Conservation (phyloP, 257 asterid species). For the Primulina huaijiensis region DNA sequence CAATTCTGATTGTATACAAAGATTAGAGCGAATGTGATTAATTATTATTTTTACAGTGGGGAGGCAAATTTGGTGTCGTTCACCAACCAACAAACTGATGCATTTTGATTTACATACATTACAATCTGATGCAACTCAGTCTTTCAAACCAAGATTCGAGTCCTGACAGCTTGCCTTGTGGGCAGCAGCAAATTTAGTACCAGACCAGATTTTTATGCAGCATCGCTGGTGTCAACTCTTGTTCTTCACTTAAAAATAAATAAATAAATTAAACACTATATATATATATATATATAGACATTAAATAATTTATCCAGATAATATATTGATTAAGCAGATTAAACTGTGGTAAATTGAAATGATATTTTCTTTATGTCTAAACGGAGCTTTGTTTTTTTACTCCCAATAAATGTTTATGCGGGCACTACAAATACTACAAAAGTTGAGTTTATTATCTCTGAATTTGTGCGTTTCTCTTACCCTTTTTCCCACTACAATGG, state of each 20-base stretch:
- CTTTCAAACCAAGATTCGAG: constrained; percentile 17
- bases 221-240: neutral
- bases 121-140: neutral
- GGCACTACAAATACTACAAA: constrained; percentile 26
- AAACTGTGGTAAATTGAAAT: neutral
- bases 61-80: constrained; percentile 10
- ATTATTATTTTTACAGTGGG: neutral
- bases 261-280: too few species aligned
- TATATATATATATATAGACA: too few species aligned
- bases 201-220: too few species aligned
- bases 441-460: constrained; percentile 20
- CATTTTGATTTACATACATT: constrained; percentile 11
- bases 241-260: neutral
- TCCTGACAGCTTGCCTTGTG: constrained; percentile 7
- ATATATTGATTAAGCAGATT: neutral
- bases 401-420: constrained; percentile 23
- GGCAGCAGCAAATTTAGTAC: neutral
- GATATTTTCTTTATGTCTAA: too few species aligned
- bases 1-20: too few species aligned
- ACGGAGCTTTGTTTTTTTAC: constrained; percentile 23
- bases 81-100: constrained; percentile 20
- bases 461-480: constrained; percentile 23
- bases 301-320: too few species aligned
- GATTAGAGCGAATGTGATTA: too few species aligned
- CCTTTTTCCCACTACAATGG: constrained; percentile 42